These are phyloP conservation scores for Stramenopiles sp. DNA, from an alignment of 352 stramenopile species.

Conservation along the genomic window DNA sequence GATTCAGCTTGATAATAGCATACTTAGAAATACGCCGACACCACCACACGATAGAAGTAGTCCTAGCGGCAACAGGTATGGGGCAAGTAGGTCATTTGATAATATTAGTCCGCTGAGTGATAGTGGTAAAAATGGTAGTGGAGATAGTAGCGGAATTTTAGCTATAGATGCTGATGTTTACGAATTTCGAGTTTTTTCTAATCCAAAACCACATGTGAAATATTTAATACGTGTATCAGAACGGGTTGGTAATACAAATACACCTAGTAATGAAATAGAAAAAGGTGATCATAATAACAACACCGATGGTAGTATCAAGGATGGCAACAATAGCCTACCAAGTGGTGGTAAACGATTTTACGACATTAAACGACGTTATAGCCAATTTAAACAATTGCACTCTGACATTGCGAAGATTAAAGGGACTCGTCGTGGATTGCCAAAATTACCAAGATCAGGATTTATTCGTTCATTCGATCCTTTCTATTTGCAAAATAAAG, in stretches of 20 bases:
- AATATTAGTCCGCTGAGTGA: background rate
- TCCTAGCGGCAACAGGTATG: too few relatives aligned
- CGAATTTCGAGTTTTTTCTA: background rate
- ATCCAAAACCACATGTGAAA: conserved; percentile 1
- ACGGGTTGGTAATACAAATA: background rate
- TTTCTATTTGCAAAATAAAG: conserved; percentile 1
- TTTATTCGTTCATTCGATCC: background rate
- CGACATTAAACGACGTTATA: conserved; percentile 1
- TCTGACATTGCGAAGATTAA: background rate
- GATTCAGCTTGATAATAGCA: background rate
- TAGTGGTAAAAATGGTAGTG: background rate
- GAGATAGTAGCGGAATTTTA: background rate
- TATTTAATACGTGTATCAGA: conserved; percentile 4
- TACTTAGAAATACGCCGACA: too few relatives aligned
- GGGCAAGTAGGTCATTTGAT: background rate
- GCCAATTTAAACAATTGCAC: background rate
- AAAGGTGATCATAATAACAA: too few relatives aligned
- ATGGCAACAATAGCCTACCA: too few relatives aligned
- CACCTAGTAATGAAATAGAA: too few relatives aligned
- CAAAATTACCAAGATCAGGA: background rate
- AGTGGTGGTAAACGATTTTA: too few relatives aligned
- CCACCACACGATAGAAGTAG: too few relatives aligned
- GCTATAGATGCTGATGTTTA: background rate
- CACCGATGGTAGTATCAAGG: too few relatives aligned
- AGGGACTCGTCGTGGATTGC: background rate